A percentile compares a stretch with the other conserved stretches of the same genome.
Conservation (phyloP, 345 rosid genomes). For the Cardiospermum halicacabum region DNA sequence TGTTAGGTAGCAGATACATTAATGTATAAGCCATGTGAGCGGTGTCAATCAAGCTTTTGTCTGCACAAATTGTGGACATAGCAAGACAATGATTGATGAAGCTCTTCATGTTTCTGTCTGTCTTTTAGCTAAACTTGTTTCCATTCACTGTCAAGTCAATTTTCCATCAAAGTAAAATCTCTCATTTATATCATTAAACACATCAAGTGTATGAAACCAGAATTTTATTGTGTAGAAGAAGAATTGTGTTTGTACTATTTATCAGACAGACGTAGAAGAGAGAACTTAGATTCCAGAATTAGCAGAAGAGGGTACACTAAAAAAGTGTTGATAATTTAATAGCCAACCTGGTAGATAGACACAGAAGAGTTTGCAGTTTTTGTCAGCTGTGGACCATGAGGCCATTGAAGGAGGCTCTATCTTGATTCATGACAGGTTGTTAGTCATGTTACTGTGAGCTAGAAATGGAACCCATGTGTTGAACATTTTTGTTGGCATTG, state of each 20-base stretch:
- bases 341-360: background rate
- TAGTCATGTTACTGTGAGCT: background rate
- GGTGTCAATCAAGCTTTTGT: slow-evolving; percentile 30
- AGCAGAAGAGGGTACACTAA: slow-evolving; percentile 9
- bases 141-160: background rate
- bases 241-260: background rate
- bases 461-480: slow-evolving; percentile 13
- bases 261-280: background rate
- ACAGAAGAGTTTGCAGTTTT: too few species aligned
- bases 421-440: slow-evolving; percentile 12
- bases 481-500: slow-evolving; percentile 1
- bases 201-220: background rate
- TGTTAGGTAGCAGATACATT: slow-evolving; percentile 40
- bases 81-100: slow-evolving; percentile 27
- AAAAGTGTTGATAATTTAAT: background rate
- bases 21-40: slow-evolving; percentile 33
- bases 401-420: slow-evolving; percentile 4
- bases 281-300: background rate
- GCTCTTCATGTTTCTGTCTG: slow-evolving; percentile 24
- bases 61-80: slow-evolving; percentile 21
- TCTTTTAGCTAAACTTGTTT: slow-evolving; percentile 16
- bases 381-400: slow-evolving; percentile 13
- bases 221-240: background rate
- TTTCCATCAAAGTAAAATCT: background rate
- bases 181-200: background rate